Base-by-base conservation (phyloP, 2,329 filamentous ascomycete species). In the Colletotrichum musicola region DNA sequence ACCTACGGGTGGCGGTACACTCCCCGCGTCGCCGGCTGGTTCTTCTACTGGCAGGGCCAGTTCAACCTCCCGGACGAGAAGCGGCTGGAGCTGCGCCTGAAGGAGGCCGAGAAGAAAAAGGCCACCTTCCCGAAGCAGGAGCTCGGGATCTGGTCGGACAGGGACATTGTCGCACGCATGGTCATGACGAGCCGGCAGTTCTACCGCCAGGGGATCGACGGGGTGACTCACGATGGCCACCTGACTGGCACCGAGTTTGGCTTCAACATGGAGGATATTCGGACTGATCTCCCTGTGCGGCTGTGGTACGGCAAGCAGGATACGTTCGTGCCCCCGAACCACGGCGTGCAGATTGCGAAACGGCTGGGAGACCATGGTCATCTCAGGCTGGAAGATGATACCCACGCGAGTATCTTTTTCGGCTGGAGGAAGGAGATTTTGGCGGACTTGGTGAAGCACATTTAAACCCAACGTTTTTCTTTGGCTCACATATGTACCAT, bases 401-500 rank as follows among this genome's bases (percentile, higher is more conserved):
- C 69, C 1, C 69, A 71, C n/a, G 69, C 66, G 0, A 69, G 66
- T n/a, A 69, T 71, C 7, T 69, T 69, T 57, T 69, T 71, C 6
- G 25, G 54, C 0, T 49, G 69, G 66, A 44, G 62, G 4, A 62
- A 56, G 9, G 66, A 66, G 25, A 38, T 68, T 1, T 2, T 68
- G 9, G 65, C 40, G 1, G 65, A 68, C 2, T 27, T 70, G 9
- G 20, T 70, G 0, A 20, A 4, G 0, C 18, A 55, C 10, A 40
- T 68, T 1, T 69, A 42, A n/a, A n/a, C n/a, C n/a, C n/a, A n/a
- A n/a, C n/a, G n/a, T n/a, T n/a, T n/a, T n/a, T n/a, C n/a, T n/a
- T n/a, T n/a, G n/a, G n/a, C n/a, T n/a, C n/a, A n/a, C n/a, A n/a
- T n/a, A n/a, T 16, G 4, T 42, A 30, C 27, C 5, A 30, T 42